Base-by-base conservation (phyloP, 768 basidiomycete genomes). In the Kwoniella heveanensis region DNA sequence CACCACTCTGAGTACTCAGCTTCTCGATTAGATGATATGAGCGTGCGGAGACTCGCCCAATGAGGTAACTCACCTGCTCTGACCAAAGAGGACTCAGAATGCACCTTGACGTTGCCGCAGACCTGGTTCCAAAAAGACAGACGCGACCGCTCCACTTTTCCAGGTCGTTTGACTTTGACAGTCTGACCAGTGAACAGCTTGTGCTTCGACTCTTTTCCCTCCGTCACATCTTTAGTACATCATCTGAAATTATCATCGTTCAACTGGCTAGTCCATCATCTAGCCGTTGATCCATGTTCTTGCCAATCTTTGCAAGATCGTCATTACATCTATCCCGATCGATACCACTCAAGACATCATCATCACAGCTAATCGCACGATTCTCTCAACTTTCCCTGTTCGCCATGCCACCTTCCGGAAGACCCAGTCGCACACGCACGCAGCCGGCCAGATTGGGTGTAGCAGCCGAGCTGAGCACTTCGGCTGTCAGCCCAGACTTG, bases 371-470 rank as follows among this genome's bases (percentile, higher is more conserved):
- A 12, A 36, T 39, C 32, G 21, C 36, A 8, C 32, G 32, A 37
- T 21, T 37, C 2, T 2, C 36, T 6, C n/a, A 27, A 37, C 50
- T 44, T 22, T 32, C 49, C n/a, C 24, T n/a, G n/a, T n/a, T 60
- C 52, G 36, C 39, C 19, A 61, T 61, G 60, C 51, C 60, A 19
- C 52, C 52, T 21, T 39, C 39, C 17, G 39, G 49, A 39, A 46
- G 57, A 46, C 57, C 49, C 7, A 58, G 49, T 19, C 25, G 44
- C 21, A 44, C 54, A 22, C 27, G 39, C 22, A 32, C 36, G 21
- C 46, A 27, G 29, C 21, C 30, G 17, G 25, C 54, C 54, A 5
- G 24, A 10, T 32, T 56, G 25, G 21, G 26, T 22, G 17, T 17
- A 9, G 39, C 39, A 3, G 39, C 53, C 9, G 24, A 56, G 2